Base-by-base conservation (phyloP, 345 rosid genomes). In the Acer saccharum region DNA sequence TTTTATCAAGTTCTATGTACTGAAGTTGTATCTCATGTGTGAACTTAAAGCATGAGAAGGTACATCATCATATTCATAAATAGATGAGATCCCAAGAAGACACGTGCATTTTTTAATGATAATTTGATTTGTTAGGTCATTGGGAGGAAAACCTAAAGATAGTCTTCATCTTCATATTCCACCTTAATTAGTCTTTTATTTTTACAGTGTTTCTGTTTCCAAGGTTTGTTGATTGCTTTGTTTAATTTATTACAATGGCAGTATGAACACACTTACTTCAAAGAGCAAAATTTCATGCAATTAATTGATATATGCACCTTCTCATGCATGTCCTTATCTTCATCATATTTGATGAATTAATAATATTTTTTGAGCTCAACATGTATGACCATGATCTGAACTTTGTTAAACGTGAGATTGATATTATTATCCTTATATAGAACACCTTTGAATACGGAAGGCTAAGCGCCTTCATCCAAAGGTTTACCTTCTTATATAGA, bases 81-180 rank as follows among this genome's bases (percentile, higher is more conserved):
- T 8, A 39, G 3, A 29, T 71, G 48, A 4, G 79, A 76, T 75
- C 79, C 79, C 79, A 71, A 65, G 57, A 71, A 27, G 55, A 54
- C 32, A 65, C 25, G 66, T 61, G 17, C 25, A 12, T 64, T 74
- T 20, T 44, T 73, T 73, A 62, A 62, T 46, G n/a, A 44, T 10
- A 46, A 20, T 73, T 23, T 73, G 20, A 29, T 64, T 74, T 50
- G 39, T 54, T 75, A 20, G 54, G 35, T 21, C 55, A 41, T 27
- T 17, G 23, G 41, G 73, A 58, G 46, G 48, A 58, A 62, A 73
- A 32, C 69, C 68, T 43, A 73, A 67, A 12, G 0, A 57, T 57
- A 13, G 62, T n/a, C 16, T 43, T 79, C 21, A 32, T 73, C 48
- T 73, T 27, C 48, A 54, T n/a, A 1, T 1, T 43, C 58, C 73